These are phyloP conservation scores for Paracoccidioides lutzii DNA, from an alignment of 2,329 filamentous ascomycete species.

Conservation along the genomic window DNA sequence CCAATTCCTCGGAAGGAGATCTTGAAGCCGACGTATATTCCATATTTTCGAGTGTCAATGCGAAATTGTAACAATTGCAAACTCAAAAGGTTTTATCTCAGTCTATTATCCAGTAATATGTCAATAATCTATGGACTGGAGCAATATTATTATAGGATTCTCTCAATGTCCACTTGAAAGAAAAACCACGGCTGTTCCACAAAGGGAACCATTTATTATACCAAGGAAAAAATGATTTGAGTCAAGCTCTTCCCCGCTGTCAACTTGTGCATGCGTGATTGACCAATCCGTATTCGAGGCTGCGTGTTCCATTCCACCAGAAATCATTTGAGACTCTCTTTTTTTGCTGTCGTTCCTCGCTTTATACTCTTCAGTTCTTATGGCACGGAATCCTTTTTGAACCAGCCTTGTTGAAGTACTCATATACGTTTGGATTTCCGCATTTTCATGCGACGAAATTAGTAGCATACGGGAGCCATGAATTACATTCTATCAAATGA, in stretches of 20 bases:
- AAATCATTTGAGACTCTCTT: constrained; percentile 76
- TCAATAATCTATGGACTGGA: constrained; percentile 74
- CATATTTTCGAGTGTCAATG: constrained; percentile 67
- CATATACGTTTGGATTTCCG: constrained; percentile 74
- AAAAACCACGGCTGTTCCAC: constrained; percentile 67
- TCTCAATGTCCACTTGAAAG: constrained; percentile 58
- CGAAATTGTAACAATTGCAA: constrained; percentile 73
- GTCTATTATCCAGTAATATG: constrained; percentile 65
- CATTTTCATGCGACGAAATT: constrained; percentile 78
- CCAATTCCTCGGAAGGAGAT: constrained; percentile 6
- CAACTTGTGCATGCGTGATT: constrained; percentile 29
- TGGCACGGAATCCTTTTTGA: constrained; percentile 53
- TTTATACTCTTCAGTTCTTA: constrained; percentile 76
- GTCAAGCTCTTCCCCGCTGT: not conserved
- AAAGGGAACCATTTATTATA: constrained; percentile 23
- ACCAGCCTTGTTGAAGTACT: constrained; percentile 58
- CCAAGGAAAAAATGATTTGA: not conserved
- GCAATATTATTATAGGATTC: constrained; percentile 79
- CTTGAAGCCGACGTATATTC: constrained; percentile 32
- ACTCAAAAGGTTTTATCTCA: constrained; percentile 76
- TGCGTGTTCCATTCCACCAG: constrained; percentile 69
- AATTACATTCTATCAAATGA: constrained; percentile 69
- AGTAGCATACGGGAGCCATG: constrained; percentile 78
- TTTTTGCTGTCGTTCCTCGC: constrained; percentile 58
- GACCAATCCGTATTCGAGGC: constrained; percentile 60